Conservation (phyloP, 192 early-diverging fungal genomes). For the Coemansia sp. region DNA sequence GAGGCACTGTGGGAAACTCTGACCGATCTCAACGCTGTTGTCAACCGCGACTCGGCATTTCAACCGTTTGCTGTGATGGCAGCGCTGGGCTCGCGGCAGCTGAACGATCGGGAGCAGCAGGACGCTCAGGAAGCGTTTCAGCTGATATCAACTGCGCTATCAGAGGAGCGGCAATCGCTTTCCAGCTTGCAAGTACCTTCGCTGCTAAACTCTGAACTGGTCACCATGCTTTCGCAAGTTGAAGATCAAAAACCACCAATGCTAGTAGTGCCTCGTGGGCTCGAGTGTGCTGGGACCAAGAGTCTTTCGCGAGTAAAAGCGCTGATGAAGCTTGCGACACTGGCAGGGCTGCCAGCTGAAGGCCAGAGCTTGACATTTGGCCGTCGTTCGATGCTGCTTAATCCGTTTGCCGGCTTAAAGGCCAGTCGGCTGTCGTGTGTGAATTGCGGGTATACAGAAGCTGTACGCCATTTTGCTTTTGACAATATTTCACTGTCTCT, state of each 20-base stretch:
- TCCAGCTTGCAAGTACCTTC: constrained; percentile 38
- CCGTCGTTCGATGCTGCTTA: constrained; percentile 49
- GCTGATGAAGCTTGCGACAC: constrained; percentile 38
- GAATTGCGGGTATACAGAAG: constrained; percentile 77
- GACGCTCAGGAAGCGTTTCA: constrained; percentile 91
- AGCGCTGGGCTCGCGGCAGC: constrained; percentile 59
- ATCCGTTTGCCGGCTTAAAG: constrained; percentile 75
- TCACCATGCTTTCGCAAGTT: constrained; percentile 19
- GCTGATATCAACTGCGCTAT: constrained; percentile 70
- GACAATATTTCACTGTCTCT: constrained; percentile 75
- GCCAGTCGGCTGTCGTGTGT: constrained; percentile 75
- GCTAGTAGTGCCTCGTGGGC: constrained; percentile 40
- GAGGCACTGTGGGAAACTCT: constrained; percentile 58
- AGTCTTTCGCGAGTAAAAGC: constrained; percentile 46
- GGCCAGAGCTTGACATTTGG: constrained; percentile 46
- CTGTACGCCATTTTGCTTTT: constrained; percentile 77
- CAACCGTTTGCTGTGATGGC: constrained; percentile 63
- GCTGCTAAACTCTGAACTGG: constrained; percentile 35
- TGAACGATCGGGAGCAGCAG: constrained; percentile 75
- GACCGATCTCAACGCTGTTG: constrained; percentile 50
- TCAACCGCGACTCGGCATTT: constrained; percentile 54
- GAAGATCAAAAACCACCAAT: constrained; percentile 26
- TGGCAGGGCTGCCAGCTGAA: constrained; percentile 34
- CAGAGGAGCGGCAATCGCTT: constrained; percentile 57
- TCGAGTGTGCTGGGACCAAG: constrained; percentile 48